Conservation (phyloP, 2,329 filamentous ascomycete genomes). For the Botrytis deweyae region DNA sequence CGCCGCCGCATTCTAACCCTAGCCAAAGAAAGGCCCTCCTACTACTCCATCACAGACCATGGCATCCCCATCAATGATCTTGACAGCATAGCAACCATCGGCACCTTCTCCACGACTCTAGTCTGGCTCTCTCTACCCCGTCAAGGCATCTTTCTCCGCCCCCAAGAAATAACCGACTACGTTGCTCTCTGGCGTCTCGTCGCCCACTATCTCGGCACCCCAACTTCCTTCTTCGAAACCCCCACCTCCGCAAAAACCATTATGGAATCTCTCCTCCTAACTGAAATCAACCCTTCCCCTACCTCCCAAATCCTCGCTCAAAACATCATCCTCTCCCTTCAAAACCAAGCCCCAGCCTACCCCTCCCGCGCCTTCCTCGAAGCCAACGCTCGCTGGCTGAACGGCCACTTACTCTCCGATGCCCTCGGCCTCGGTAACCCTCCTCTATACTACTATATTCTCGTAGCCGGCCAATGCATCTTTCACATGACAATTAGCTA, state of each 20-base stretch:
- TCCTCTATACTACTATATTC: constrained; percentile 31
- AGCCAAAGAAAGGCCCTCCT: constrained; percentile 53
- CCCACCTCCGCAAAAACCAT: constrained; percentile 55
- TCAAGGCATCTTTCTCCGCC: constrained; percentile 66
- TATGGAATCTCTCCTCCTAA: constrained; percentile 66
- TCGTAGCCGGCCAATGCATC: constrained; percentile 36
- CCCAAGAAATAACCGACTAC: constrained; percentile 66
- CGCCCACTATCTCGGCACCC: constrained; percentile 68
- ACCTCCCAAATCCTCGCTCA: constrained; percentile 66
- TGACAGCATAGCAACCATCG: constrained; percentile 70
- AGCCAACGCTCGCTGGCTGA: constrained; percentile 68
- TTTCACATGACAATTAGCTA: constrained; percentile 41
- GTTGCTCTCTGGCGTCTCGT: constrained; percentile 75
- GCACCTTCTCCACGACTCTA: constrained; percentile 65
- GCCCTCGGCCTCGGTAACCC: constrained; percentile 46
- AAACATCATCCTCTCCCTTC: constrained; percentile 71
- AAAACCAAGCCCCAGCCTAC: constrained; percentile 63
- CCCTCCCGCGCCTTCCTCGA: constrained; percentile 65
- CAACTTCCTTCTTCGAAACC: constrained; percentile 58
- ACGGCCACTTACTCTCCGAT: constrained; percentile 62
- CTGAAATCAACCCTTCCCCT: constrained; percentile 64
- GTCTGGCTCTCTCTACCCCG: constrained; percentile 69
- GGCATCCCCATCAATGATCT: constrained; percentile 75
- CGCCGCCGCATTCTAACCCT: constrained; percentile 63
- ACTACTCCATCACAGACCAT: constrained; percentile 58